These are phyloP conservation scores for Hirschfeldia incana DNA, from an alignment of 345 rosid genomes.

Conservation along the genomic window DNA sequence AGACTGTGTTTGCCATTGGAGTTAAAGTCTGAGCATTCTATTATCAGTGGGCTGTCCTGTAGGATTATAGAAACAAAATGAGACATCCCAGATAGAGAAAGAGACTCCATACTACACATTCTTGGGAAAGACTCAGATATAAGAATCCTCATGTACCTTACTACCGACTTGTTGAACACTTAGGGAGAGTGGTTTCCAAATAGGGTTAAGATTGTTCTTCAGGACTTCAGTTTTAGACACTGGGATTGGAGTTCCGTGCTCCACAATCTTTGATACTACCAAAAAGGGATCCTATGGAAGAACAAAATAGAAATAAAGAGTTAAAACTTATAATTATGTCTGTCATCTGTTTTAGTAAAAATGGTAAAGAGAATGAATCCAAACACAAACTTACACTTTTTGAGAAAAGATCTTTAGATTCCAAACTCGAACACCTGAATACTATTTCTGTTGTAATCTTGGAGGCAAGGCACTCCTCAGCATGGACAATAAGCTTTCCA, in stretches of 20 bases:
- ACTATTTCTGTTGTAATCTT: conserved; percentile 67
- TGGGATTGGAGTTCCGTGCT: not conserved
- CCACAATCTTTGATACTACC: not conserved
- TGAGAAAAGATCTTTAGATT: conserved; percentile 79
- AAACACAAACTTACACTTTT: conserved; percentile 58
- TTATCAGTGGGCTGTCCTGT: conserved; percentile 42
- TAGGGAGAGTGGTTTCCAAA: conserved; percentile 72
- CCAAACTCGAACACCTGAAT: conserved; percentile 77
- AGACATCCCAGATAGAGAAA: not conserved
- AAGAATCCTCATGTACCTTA: conserved; percentile 51
- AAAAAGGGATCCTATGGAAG: not conserved
- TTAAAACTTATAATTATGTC: not conserved
- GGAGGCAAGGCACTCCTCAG: conserved; percentile 78
- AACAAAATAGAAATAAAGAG: not conserved
- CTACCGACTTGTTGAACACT: conserved; percentile 87
- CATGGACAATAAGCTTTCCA: conserved; percentile 77
- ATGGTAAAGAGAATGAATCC: conserved; percentile 17
- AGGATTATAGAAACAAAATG: not conserved
- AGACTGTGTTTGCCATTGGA: conserved; percentile 37
- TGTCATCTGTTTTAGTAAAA: not conserved
- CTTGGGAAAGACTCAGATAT: no score
- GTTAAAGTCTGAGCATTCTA: conserved; percentile 40
- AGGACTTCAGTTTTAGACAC: not conserved
- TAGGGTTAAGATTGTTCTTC: conserved; percentile 48
- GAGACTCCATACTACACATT: not conserved